These are phyloP conservation scores for Entamoeba invadens DNA, from an alignment of 208 protist species.

Conservation along the genomic window DNA sequence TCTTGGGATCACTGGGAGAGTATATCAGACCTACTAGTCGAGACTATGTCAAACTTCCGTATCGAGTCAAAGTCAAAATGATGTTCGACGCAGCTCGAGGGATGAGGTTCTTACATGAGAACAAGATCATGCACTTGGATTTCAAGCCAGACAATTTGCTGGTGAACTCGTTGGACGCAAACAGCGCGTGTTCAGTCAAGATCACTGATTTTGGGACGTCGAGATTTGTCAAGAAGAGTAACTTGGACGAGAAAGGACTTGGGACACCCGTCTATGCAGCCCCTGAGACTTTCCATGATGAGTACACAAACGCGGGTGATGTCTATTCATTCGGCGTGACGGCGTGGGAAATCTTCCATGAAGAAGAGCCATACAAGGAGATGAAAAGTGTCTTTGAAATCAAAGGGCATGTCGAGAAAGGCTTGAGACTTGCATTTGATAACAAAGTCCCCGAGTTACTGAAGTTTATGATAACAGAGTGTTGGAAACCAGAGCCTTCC, in stretches of 20 bases:
- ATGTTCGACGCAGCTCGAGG: neutral
- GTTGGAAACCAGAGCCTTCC: neutral
- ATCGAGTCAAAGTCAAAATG: neutral
- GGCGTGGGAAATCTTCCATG: neutral
- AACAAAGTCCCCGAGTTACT: neutral
- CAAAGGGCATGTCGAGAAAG: neutral
- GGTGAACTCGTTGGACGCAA: neutral
- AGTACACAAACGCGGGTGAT: neutral
- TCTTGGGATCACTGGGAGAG: neutral
- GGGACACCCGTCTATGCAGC: neutral
- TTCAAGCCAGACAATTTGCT: neutral
- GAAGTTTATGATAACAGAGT: neutral
- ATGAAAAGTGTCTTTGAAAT: neutral
- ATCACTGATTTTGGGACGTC: conserved; percentile 2
- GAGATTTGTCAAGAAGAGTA: neutral
- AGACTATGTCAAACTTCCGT: neutral
- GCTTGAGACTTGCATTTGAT: neutral
- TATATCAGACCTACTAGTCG: neutral
- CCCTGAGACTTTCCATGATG: neutral
- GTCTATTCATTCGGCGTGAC: neutral
- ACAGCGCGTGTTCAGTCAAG: neutral
- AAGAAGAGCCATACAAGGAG: neutral
- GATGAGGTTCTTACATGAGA: neutral
- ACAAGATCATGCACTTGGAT: neutral
- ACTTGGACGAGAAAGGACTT: neutral